Evolutionary conservation across 73 alveolate species (phyloP), one percentile per base, ranked within the genome.

Genomic region (Paramecium biaurelia): DNA sequence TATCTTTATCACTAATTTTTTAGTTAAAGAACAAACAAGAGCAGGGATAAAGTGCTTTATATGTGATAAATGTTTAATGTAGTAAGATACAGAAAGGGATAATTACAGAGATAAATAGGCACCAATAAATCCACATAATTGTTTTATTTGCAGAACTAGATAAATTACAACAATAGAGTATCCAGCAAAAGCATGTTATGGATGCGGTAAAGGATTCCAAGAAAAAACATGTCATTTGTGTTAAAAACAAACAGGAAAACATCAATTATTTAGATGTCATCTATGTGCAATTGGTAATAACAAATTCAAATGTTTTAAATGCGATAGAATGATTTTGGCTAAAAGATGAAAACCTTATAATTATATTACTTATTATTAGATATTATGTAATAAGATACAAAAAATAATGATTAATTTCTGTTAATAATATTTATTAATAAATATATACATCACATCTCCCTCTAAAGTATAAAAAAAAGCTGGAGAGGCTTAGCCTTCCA

Each of bases 391-490:
- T 53, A 53, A 53, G 85, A 34, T 28, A 57, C 23, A 68, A 21
- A 0, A 68, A 4, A n/a, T 14, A 45, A 53, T 84, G 11, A 63
- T 9, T 15, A 85, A 56, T 28, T 49, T 85, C 30, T 38, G 53
- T 49, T 56, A 8, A 59, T 42, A 26, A 41, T 85, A 85, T 57
- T 20, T 56, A 28, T 42, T 85, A 24, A 30, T 32, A 20, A 18
- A 18, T 58, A 53, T 53, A 18, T 89, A 42, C 57, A 24, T 96
- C 96, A 96, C 94, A 92, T 90, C 85, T 95, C 97, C 99, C 85
- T 96, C 99, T 59, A 85, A 70, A 97, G 96, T 95, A 96, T 68
- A 96, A 94, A 94, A 90, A 95, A 97, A 95, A 41, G 98, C 89
- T 68, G 98, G 98, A 68, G 96, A 95, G 37, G 95, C 95, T 56